These are phyloP conservation scores for Thermomucor indicae-seudaticae DNA, from an alignment of 371 early-diverging fungal species.

Conservation along the genomic window DNA sequence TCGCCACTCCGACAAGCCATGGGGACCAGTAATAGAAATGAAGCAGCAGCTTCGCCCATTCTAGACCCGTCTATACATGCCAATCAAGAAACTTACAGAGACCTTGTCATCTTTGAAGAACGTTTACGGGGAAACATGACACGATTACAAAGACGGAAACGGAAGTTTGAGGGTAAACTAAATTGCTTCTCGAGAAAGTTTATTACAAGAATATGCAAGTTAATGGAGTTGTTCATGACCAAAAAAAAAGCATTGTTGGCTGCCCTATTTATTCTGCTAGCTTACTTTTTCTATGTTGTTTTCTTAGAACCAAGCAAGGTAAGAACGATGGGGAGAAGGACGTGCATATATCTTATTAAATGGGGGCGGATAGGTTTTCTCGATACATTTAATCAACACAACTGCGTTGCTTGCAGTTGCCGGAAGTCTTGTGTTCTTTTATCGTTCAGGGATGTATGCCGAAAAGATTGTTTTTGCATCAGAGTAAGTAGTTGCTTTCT, in stretches of 20 bases:
- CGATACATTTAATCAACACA: conserved; percentile 31
- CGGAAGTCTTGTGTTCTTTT: conserved; percentile 46
- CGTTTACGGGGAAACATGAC: conserved; percentile 58
- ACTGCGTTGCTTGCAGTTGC: conserved; percentile 26
- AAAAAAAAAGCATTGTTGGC: conserved; percentile 26
- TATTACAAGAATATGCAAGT: background rate
- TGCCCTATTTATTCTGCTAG: conserved; percentile 21
- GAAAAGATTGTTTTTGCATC: conserved; percentile 62
- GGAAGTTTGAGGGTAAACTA: conserved; percentile 60
- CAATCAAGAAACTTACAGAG: conserved; percentile 52
- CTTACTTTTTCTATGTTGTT: conserved; percentile 49
- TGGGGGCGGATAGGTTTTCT: conserved; percentile 17
- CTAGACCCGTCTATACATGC: too few relatives aligned
- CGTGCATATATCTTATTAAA: background rate
- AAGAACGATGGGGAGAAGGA: background rate
- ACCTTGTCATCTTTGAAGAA: conserved; percentile 68
- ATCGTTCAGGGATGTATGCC: conserved; percentile 59
- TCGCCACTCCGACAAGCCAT: too few relatives aligned
- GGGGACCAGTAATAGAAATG: too few relatives aligned
- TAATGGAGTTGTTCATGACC: background rate
- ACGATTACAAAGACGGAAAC: conserved; percentile 49
- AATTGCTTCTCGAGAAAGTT: background rate
- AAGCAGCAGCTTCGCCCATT: too few relatives aligned
- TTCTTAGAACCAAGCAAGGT: conserved; percentile 49
- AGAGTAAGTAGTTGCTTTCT: conserved; percentile 52